Evolutionary conservation across 176 grass and related monocot genomes (phyloP), one percentile per base, ranked within the genome.

Genomic region (Melocanna baccifera): DNA sequence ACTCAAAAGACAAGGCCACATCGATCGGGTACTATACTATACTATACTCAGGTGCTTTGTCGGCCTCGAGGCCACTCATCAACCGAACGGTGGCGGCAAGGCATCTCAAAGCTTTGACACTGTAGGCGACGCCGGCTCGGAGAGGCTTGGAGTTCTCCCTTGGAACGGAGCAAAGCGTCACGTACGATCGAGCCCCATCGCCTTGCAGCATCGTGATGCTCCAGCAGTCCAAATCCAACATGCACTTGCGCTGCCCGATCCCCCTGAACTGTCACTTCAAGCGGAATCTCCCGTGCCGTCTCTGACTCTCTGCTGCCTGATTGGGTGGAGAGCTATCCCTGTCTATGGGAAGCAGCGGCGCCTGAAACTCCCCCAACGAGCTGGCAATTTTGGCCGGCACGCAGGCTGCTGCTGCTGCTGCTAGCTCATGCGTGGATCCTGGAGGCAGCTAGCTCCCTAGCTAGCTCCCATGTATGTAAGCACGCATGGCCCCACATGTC

Each of bases 251-350:
- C 12, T 18, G 70, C 45, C 43, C 25, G 5, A 19, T 30, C 37
- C 41, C 7, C 12, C 19, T n/a, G 40, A 86, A 62, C 75, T 10
- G 75, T 70, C 83, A 59, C 25, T 47, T 69, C 37, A 85, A 85
- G 18, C 28, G 19, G 83, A 59, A 30, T 47, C 40, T 45, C 40
- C 41, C 19, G 75, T 85, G 52, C 48, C 34, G 75, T 15, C 74
- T 61, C 25, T 69, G 62, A 55, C 46, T 41, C 32, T 19, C 32
- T 42, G 47, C 2, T 9, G 42, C 50, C 47, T 13, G 36, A 55
- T 20, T 12, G 50, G 83, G 37, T 67, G 23, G 30, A 45, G 74
- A 75, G 30, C 71, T 12, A 9, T 16, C n/a, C 4, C 9, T 61
- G 0, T 34, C 71, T 5, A 19, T 22, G 15, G 16, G 15, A 29